Evolutionary conservation across 805 yeast species (phyloP).

Genomic region (Allodekkera sacchari): DNA sequence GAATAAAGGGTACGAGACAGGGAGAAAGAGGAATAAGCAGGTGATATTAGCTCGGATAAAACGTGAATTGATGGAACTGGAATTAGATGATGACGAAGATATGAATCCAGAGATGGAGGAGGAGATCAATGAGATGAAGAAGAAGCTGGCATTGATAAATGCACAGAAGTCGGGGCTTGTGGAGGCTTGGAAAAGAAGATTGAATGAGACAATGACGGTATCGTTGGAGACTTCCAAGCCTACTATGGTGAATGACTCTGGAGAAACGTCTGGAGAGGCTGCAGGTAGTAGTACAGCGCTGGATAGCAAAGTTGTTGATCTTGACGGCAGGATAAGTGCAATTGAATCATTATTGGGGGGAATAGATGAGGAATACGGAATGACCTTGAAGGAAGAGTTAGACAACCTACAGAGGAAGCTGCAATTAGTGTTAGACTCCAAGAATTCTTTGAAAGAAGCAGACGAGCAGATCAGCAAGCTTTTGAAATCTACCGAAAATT

Average conservation of each 20-base stretch:
- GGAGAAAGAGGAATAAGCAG: conserved; percentile 2
- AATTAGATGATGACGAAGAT: conserved; percentile 5
- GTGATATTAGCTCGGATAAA: conserved; percentile 7
- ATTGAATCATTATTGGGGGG: conserved; percentile 2
- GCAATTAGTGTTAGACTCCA: conserved; percentile 13
- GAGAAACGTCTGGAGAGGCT: not conserved
- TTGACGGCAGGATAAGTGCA: conserved; percentile 3
- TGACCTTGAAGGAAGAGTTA: conserved; percentile 16
- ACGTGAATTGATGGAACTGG: conserved; percentile 9
- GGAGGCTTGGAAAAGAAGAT: conserved; percentile 1
- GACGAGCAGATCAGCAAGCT: conserved; percentile 9
- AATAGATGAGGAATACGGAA: not conserved
- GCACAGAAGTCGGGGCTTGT: conserved; percentile 1
- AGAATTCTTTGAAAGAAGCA: conserved; percentile 9
- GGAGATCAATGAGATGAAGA: conserved; percentile 1
- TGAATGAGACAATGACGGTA: not conserved
- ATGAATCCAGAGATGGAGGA: conserved; percentile 3
- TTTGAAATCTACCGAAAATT: conserved; percentile 5
- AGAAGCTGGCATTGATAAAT: conserved; percentile 6
- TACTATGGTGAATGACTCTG: too few species aligned
- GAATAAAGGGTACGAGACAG: conserved; percentile 1
- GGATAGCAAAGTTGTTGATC: not conserved
- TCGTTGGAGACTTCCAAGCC: too few species aligned
- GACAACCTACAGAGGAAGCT: conserved; percentile 19
- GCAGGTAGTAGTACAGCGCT: not conserved